Base-by-base conservation (phyloP, 371 early-diverging fungal species). In the Zychaea mexicana region DNA sequence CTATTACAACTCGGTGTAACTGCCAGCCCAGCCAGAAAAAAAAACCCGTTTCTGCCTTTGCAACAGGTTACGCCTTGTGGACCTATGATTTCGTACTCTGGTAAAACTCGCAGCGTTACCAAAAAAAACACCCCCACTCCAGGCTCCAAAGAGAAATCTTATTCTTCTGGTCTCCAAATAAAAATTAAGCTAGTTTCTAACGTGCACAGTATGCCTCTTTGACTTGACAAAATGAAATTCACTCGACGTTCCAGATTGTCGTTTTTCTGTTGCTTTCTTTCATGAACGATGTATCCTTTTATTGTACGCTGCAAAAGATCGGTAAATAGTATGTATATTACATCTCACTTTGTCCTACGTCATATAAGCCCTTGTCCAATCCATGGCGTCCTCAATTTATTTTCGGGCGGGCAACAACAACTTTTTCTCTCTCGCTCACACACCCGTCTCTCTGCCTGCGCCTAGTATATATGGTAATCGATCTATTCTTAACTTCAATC, bases 331-430 rank as follows among this genome's bases (percentile, higher is more conserved):
- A 9, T 49, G 21, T n/a, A 22, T 22, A 22, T 24, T 42, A 13
- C 4, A 17, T 22, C n/a, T 19, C n/a, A 12, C 24, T n/a, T 49
- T 49, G 49, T 49, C 49, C 49, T 49, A 49, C 49, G 49, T 49
- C 49, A 49, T 49, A 4, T 49, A 49, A 22, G 49, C 49, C 49
- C 49, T 49, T 42, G 42, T 42, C 42, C 42, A 42, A 24, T 49
- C 49, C 49, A 24, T 19, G 9, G 5, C 8, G 21, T 49, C 24
- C 49, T 24, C 21, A 49, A 49, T 49, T 49, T 49, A 49, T 49
- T 22, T 49, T 49, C 49, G 49, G n/a, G 49, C 49, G 22, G 49
- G 6, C 49, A n/a, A n/a, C n/a, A n/a, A n/a, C n/a, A 49, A 22
- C 8, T 24, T 42, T 42, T 42, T 12, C n/a, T 6, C 15, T 42